Conservation (phyloP, 1,284 basidiomycete species). For the Moesziomyces antarcticus region DNA sequence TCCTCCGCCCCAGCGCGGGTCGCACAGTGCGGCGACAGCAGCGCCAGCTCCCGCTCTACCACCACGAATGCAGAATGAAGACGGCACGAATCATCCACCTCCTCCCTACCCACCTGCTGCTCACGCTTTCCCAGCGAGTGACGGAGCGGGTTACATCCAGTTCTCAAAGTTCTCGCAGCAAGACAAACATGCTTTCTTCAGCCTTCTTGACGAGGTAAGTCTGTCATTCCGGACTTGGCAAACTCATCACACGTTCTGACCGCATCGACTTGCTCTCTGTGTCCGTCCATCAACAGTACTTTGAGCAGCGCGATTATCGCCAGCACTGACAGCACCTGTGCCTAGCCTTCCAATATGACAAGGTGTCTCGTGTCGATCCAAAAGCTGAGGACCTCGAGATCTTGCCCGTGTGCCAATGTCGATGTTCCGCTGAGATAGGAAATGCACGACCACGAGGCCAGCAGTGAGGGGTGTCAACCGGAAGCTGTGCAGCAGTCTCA, state of each 20-base stretch:
- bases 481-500: too few relatives aligned
- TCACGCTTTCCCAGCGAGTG: constrained; percentile 21
- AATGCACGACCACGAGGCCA: too few relatives aligned
- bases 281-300: constrained; percentile 12
- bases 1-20: constrained; percentile 29
- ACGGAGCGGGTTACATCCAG: constrained; percentile 35
- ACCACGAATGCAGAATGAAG: constrained; percentile 56
- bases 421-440: too few relatives aligned
- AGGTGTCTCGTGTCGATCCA: background rate
- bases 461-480: too few relatives aligned
- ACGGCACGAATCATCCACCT: constrained; percentile 48
- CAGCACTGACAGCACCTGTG: constrained; percentile 12
- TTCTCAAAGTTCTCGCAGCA: constrained; percentile 56
- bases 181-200: constrained; percentile 60
- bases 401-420: too few relatives aligned
- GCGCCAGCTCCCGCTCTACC: constrained; percentile 36
- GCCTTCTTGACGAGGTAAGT: constrained; percentile 56
- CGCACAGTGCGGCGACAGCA: constrained; percentile 1
- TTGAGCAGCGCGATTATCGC: constrained; percentile 32
- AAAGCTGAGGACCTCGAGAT: too few relatives aligned
- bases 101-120: constrained; percentile 43
- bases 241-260: background rate
- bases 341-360: too few relatives aligned
- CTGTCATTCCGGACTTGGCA: too few relatives aligned
- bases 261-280: background rate